A percentile compares a stretch with the other conserved stretches of the same genome.
These are phyloP conservation scores for Kentomonas sorsogonicus DNA, from an alignment of 208 protist species.

Conservation along the genomic window DNA sequence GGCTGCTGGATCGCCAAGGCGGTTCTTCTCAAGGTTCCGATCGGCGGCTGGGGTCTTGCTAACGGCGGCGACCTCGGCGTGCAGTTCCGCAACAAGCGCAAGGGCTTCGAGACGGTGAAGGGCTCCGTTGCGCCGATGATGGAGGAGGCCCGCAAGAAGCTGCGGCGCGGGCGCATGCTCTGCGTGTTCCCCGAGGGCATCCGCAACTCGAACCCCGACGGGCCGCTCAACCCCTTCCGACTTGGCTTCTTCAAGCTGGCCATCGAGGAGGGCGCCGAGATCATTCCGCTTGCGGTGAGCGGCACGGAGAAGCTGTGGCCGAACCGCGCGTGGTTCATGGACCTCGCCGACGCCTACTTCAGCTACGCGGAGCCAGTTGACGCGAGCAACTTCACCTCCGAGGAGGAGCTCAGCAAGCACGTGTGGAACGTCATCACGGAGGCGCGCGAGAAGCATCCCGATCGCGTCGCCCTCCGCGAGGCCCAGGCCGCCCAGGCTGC, in stretches of 20 bases:
- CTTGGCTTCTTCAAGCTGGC: constrained; percentile 80
- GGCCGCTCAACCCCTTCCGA: constrained; percentile 61
- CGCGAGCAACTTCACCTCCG: constrained; percentile 45
- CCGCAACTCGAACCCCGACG: constrained; percentile 63
- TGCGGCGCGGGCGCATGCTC: constrained; percentile 73
- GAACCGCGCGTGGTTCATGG: constrained; percentile 37
- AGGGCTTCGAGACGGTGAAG: constrained; percentile 71
- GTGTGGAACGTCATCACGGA: constrained; percentile 55
- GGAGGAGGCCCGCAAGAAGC: constrained; percentile 51
- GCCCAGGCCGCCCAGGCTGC: constrained; percentile 6
- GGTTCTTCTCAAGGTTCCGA: constrained; percentile 72
- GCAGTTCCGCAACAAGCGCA: constrained; percentile 65
- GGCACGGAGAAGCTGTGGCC: constrained; percentile 79
- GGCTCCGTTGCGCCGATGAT: constrained; percentile 78
- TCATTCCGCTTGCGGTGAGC: constrained; percentile 77
- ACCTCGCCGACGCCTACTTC: constrained; percentile 51
- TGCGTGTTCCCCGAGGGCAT: constrained; percentile 82
- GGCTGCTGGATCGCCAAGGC: constrained; percentile 78
- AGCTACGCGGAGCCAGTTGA: constrained; percentile 72
- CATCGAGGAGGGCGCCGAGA: constrained; percentile 65
- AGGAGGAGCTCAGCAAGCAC: constrained; percentile 61
- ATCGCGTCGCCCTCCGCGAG: constrained; percentile 36
- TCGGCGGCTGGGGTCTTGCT: constrained; percentile 76
- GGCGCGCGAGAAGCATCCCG: constrained; percentile 64
- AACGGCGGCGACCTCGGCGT: constrained; percentile 76